Evolutionary conservation across 164 flowering plant genomes (phyloP).

Genomic region (Aristolochia fimbriata): DNA sequence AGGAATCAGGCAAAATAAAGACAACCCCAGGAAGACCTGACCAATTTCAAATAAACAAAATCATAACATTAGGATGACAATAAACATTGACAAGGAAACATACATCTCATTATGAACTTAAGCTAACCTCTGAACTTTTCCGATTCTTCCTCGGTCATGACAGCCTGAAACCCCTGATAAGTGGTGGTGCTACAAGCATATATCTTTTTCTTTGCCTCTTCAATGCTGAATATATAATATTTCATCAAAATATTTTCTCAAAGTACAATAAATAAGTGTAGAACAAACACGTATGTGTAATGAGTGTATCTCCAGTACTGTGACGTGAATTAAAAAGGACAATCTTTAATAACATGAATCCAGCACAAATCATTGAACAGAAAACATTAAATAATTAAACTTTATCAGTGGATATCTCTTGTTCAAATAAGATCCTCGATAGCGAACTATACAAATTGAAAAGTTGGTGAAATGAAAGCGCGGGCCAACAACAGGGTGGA

Average conservation of each 20-base stretch:
- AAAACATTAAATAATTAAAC: too few species aligned
- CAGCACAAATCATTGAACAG: too few species aligned
- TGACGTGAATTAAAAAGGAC: too few species aligned
- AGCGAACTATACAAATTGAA: too few species aligned
- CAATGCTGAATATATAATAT: conserved; percentile 35
- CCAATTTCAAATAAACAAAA: conserved; percentile 1
- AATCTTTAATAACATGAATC: too few species aligned
- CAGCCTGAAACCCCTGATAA: conserved; percentile 81
- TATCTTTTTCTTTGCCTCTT: conserved; percentile 81
- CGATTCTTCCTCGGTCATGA: conserved; percentile 72
- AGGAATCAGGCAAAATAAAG: conserved; percentile 88
- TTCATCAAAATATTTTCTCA: conserved; percentile 1
- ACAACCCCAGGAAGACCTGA: conserved; percentile 88
- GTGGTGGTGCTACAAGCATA: conserved; percentile 96
- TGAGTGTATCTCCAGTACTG: not conserved
- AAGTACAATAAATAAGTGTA: not conserved
- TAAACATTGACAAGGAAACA: not conserved
- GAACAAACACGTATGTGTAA: not conserved
- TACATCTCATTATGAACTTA: not conserved
- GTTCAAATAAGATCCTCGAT: too few species aligned
- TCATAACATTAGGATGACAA: not conserved
- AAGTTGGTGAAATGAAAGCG: too few species aligned
- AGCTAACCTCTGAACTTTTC: conserved; percentile 60
- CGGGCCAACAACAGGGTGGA: too few species aligned
- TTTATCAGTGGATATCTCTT: too few species aligned